A percentile compares a stretch with the other conserved stretches of the same genome.
These are phyloP conservation scores for Flaveria sonorensis DNA, from an alignment of 129 eudicot genomes.

Conservation along the genomic window DNA sequence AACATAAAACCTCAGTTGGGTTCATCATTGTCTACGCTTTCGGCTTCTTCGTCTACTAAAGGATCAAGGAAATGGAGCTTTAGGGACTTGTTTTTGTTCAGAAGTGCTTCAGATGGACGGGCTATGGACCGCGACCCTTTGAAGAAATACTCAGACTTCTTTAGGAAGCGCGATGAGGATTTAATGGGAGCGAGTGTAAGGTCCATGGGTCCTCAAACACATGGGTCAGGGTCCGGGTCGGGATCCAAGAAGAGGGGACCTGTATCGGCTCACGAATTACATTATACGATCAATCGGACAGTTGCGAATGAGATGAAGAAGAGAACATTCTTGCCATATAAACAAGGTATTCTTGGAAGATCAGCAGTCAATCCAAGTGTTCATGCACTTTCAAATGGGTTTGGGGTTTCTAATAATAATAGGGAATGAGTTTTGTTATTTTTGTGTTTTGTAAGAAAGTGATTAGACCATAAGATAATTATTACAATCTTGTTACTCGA, in stretches of 20 bases:
- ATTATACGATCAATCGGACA: constrained; percentile 68
- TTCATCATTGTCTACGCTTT: constrained; percentile 14
- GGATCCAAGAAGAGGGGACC: constrained; percentile 42
- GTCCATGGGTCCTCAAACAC: background rate
- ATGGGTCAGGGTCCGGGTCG: constrained; percentile 6
- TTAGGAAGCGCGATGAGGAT: constrained; percentile 42
- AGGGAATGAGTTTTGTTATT: constrained; percentile 16
- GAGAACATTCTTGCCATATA: constrained; percentile 82
- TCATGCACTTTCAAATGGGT: constrained; percentile 63
- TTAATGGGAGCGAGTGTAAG: constrained; percentile 21
- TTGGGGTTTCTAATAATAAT: constrained; percentile 44
- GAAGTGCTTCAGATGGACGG: constrained; percentile 83
- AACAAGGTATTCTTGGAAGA: constrained; percentile 71
- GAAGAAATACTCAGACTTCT: constrained; percentile 47
- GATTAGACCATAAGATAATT: background rate
- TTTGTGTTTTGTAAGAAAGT: constrained; percentile 12
- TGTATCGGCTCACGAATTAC: constrained; percentile 79
- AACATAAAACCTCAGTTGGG: constrained; percentile 5
- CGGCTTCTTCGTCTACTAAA: constrained; percentile 32
- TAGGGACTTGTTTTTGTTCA: constrained; percentile 66
- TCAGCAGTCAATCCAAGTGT: constrained; percentile 58
- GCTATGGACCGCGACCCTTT: constrained; percentile 63
- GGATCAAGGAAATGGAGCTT: constrained; percentile 55
- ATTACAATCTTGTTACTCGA: background rate
- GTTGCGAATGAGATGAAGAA: constrained; percentile 65